Evolutionary conservation across 139 green algal genomes (phyloP).

Genomic region (Asterochloris sp.): DNA sequence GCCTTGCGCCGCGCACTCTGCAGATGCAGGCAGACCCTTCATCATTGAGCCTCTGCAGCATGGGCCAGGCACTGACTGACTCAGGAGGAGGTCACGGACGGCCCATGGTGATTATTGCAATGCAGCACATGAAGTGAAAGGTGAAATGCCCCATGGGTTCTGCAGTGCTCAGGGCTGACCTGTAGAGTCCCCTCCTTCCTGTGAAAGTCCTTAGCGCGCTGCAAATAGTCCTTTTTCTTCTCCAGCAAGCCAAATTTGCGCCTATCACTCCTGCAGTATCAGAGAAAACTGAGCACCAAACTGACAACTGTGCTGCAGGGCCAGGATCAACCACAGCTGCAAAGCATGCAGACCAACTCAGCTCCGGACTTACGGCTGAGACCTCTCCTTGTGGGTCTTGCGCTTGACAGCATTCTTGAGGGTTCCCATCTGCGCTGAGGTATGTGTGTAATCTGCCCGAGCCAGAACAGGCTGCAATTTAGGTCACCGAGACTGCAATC

Average conservation of each 20-base stretch:
- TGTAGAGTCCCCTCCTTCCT: slow-evolving; percentile 88
- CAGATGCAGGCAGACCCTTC: not conserved
- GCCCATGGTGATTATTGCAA: not conserved
- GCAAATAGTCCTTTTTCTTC: slow-evolving; percentile 96
- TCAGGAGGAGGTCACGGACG: not conserved
- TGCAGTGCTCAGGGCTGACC: slow-evolving; percentile 29
- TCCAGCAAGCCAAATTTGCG: slow-evolving; percentile 86
- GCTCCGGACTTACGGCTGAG: slow-evolving; percentile 78
- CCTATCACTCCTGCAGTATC: slow-evolving; percentile 32
- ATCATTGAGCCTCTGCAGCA: too few relatives aligned
- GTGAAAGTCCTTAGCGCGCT: slow-evolving; percentile 91
- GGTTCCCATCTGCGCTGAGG: too few relatives aligned
- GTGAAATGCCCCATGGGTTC: too few relatives aligned
- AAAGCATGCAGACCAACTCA: too few relatives aligned
- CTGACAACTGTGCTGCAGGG: too few relatives aligned
- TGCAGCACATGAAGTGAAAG: too few relatives aligned
- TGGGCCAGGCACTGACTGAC: not conserved
- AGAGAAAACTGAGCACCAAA: not conserved
- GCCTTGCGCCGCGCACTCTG: slow-evolving; percentile 85
- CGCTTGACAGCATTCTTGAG: slow-evolving; percentile 90
- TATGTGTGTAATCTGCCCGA: too few relatives aligned
- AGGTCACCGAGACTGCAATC: too few relatives aligned
- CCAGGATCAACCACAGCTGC: too few relatives aligned
- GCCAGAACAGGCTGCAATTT: too few relatives aligned
- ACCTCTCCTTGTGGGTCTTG: slow-evolving; percentile 92